Base-by-base conservation (phyloP, 2,329 filamentous ascomycete species). In the Fusarium irregulare region DNA sequence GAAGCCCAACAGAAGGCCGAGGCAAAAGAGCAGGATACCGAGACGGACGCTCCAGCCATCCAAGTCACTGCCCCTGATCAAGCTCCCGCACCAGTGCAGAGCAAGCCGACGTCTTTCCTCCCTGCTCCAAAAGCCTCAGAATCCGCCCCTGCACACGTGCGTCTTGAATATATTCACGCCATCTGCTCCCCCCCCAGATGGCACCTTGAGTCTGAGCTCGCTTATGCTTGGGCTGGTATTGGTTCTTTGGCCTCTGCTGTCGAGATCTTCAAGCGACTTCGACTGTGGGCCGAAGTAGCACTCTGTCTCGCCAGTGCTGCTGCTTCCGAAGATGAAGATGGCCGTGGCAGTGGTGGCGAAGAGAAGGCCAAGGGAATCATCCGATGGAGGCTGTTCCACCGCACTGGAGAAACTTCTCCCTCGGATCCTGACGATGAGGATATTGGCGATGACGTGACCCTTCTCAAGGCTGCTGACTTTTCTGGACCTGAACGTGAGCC, bases 271-370 rank as follows among this genome's bases (percentile, higher is more conserved):
- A 94, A 97, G 81, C 88, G 96, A 5, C 83, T 99, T 20, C 90
- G 94, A 60, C 91, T 98, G 79, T 98, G 96, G 94, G 93, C 96
- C 2, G 96, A 99, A 80, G 93, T 94, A 7, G 95, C 96, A 0
- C 85, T 99, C 3, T 99, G 96, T 78, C 91, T 93, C 74, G 94
- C 93, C 14, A 85, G 81, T 77, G 84, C 78, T 47, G 87, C 82
- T 21, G 83, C 81, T 54, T 85, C 89, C 0, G 92, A 91, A 0
- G 87, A 89, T 54, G 82, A 84, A 60, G 82, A 81, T 54, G 88
- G 80, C 3, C 81, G 87, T 7, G 87, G 87, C 2, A 82, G 81
- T 23, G 86, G 86, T 8, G 87, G 86, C 4, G 94, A 98, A 80
- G 92, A 92, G 25, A 96, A 96, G 76, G 96, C 94, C 3, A 89